Conservation (phyloP, 2,329 filamentous ascomycete species). For the Pseudogymnoascus sp. region DNA sequence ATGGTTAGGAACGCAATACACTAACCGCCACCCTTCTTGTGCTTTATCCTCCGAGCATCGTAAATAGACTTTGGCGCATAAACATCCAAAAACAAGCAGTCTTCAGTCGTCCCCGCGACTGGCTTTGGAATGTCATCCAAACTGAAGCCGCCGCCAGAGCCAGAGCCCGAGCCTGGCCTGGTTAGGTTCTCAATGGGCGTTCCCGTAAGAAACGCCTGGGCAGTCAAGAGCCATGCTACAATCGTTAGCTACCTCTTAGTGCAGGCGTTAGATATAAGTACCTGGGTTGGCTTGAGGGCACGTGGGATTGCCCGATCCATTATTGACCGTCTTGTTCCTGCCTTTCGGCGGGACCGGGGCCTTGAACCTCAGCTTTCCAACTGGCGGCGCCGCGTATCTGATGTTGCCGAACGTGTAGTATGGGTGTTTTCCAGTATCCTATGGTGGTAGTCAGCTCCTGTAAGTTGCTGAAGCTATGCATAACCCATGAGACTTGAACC, state of each 20-base stretch:
- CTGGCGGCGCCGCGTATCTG: conserved; percentile 38
- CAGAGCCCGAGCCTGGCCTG: not conserved
- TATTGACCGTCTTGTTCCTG: conserved; percentile 27
- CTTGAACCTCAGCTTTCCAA: conserved; percentile 37
- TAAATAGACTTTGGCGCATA: conserved; percentile 36
- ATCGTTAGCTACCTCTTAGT: not conserved
- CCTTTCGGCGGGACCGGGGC: conserved; percentile 30
- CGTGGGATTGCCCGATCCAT: conserved; percentile 25
- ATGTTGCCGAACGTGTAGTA: conserved; percentile 38
- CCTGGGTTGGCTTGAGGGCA: conserved; percentile 32
- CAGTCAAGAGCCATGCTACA: conserved; percentile 19
- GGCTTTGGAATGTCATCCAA: conserved; percentile 11
- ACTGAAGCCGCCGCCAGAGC: conserved; percentile 7
- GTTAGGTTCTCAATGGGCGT: conserved; percentile 7
- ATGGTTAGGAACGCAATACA: conserved; percentile 9
- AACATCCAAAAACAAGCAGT: conserved; percentile 43
- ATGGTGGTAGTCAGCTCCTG: not conserved
- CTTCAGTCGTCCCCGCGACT: conserved; percentile 29
- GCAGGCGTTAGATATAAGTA: not conserved
- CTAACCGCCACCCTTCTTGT: conserved; percentile 13
- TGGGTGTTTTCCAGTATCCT: conserved; percentile 23
- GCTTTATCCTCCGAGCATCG: conserved; percentile 13
- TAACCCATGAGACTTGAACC: not conserved
- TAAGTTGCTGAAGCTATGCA: not conserved
- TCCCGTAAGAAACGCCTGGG: conserved; percentile 16